Evolutionary conservation across 495 filamentous ascomycete species (phyloP).

Genomic region (Hypoxylon lenormandii): DNA sequence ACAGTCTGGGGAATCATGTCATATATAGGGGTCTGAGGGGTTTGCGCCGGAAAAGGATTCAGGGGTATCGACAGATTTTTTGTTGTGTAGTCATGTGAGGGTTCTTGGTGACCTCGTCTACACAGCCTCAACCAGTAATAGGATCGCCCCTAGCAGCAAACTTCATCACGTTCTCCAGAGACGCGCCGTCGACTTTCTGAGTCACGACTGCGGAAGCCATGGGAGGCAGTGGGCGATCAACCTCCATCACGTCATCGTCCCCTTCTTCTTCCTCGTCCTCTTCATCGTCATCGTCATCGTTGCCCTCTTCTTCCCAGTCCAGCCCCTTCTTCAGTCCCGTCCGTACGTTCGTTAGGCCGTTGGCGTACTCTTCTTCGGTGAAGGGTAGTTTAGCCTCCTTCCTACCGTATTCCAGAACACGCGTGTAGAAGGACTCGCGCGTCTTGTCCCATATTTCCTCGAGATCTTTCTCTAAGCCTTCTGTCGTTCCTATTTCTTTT

Average conservation of each 20-base stretch:
- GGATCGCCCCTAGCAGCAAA: constrained; percentile 66
- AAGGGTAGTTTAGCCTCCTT: constrained; percentile 67
- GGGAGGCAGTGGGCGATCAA: constrained; percentile 58
- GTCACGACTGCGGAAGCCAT: constrained; percentile 46
- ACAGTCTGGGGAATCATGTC: no score
- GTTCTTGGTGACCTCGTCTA: not conserved
- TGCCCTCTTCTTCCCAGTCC: constrained; percentile 70
- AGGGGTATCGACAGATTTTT: no score
- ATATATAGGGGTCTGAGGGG: no score
- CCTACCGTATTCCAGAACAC: constrained; percentile 55
- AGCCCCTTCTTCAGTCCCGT: constrained; percentile 72
- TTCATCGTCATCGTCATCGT: constrained; percentile 70
- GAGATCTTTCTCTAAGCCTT: constrained; percentile 56
- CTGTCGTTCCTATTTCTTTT: constrained; percentile 28
- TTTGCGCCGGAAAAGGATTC: no score
- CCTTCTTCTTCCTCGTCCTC: constrained; percentile 60
- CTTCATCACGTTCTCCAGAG: constrained; percentile 64
- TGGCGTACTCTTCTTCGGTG: constrained; percentile 75
- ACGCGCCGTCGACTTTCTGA: constrained; percentile 51
- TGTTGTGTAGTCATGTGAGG: no score
- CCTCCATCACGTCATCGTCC: constrained; percentile 57
- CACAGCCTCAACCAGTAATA: constrained; percentile 19
- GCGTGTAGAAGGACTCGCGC: constrained; percentile 52
- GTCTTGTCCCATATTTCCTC: constrained; percentile 58
- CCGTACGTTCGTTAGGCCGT: constrained; percentile 75